Evolutionary conservation across 177 flowering plant genomes (phyloP), one percentile per base, ranked within the genome.

Genomic region (Telopea speciosissima): DNA sequence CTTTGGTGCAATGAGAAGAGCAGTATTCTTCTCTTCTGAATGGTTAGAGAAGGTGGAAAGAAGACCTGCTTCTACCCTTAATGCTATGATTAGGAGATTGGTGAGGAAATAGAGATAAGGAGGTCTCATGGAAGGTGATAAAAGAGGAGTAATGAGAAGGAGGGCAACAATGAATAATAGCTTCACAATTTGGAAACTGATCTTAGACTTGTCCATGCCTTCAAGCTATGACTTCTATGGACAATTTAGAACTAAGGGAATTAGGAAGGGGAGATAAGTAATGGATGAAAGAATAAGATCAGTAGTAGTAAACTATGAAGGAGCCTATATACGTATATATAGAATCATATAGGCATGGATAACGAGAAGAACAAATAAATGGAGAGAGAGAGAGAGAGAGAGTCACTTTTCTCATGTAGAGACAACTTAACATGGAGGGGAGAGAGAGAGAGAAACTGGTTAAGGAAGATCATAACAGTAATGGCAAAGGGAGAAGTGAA

Each of bases 11-110:
- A 10, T 63, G 67, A 40, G 31, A 22, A 45, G 66, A 49, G 66
- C 8, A 33, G 54, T 65, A 63, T 80, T 85, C 59, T 79, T 77
- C 63, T 86, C 86, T 2, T 83, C 77, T 17, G 66, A 65, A 42
- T 86, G 79, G 49, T 58, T 82, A 60, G 79, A 71, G 74, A 74
- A 74, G 66, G 71, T 65, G 17, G 83, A 58, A n/a, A 89, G 84
- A 67, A 88, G 78, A 25, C 93, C 96, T 4, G 97, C 86, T 75
- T 90, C 88, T 3, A 82, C 90, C 31, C 86, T 90, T 10, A 92
- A 72, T 5, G 82, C 80, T 8, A 92, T 74, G 45, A 92, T 85
- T 74, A 92, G 88, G 70, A 92, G 75, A 69, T 92, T 87, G 70
- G 87, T 70, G 71, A 92, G 77, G 76, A 90, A 81, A 76, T 85